A percentile compares a stretch with the other conserved stretches of the same genome.
Conservation (phyloP, 495 filamentous ascomycete genomes). For the Daldinia grandis region DNA sequence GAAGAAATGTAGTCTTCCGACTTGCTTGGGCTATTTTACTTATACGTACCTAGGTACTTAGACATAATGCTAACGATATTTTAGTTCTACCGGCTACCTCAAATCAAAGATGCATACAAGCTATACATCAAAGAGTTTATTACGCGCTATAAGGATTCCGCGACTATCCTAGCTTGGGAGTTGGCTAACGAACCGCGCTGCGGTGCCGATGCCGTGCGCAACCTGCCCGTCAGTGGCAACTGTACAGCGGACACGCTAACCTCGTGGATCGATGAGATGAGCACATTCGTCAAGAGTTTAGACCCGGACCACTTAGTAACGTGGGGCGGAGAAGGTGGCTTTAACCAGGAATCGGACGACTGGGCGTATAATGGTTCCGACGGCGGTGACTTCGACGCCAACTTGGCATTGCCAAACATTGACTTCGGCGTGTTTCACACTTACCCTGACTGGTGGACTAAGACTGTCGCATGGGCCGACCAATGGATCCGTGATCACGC, state of each 20-base stretch:
- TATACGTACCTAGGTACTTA: not conserved
- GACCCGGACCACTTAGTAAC: constrained; percentile 74
- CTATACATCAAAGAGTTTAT: constrained; percentile 71
- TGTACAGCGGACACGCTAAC: constrained; percentile 67
- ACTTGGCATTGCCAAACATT: constrained; percentile 59
- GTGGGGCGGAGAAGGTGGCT: constrained; percentile 66
- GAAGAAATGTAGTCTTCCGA: not conserved
- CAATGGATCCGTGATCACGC: constrained; percentile 68
- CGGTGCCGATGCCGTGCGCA: constrained; percentile 55
- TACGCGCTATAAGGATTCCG: constrained; percentile 62
- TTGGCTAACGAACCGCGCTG: constrained; percentile 76
- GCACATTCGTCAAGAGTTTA: constrained; percentile 69
- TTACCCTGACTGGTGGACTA: constrained; percentile 61
- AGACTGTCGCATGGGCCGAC: constrained; percentile 52
- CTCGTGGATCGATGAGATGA: constrained; percentile 68
- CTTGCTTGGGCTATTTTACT: not conserved
- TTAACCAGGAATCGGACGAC: constrained; percentile 20
- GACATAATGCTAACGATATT: constrained; percentile 41
- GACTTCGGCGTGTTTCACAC: constrained; percentile 73
- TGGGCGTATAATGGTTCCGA: constrained; percentile 58
- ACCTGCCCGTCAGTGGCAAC: constrained; percentile 38
- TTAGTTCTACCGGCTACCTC: constrained; percentile 64
- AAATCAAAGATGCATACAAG: constrained; percentile 67
- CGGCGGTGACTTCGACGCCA: constrained; percentile 67
- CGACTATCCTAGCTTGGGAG: constrained; percentile 76